A percentile compares a stretch with the other conserved stretches of the same genome.
phyloP scores from a whole-genome alignment of 2,329 filamentous ascomycete species.

The Aspergillus fischeri region DNA sequence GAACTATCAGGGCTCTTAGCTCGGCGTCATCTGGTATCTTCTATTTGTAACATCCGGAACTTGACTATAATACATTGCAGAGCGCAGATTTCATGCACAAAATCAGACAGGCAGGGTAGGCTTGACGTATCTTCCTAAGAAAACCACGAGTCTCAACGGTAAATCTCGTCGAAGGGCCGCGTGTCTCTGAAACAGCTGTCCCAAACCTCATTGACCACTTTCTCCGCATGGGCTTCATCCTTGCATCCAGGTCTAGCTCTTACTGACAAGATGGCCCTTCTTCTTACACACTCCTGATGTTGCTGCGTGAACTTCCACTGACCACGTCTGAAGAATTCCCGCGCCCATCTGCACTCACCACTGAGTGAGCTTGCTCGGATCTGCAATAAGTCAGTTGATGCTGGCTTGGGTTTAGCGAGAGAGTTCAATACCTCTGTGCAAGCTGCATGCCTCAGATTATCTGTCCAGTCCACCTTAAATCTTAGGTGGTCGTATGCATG shows the following conservation, averaged over 20 bases:
- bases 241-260: constrained; percentile 73
- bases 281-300: constrained; percentile 85
- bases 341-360: constrained; percentile 86
- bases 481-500: constrained; percentile 91
- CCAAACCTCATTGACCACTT: constrained; percentile 96
- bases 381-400: constrained; percentile 41
- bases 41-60: background rate
- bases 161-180: constrained; percentile 94
- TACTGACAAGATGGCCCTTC: constrained; percentile 75
- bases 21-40: constrained; percentile 2
- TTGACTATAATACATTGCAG: constrained; percentile 10
- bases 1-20: constrained; percentile 2
- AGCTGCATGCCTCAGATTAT: constrained; percentile 80
- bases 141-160: constrained; percentile 51
- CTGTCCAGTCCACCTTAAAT: constrained; percentile 82
- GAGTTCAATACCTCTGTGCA: constrained; percentile 71
- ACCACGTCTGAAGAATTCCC: constrained; percentile 77
- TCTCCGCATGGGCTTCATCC: constrained; percentile 78
- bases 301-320: constrained; percentile 90
- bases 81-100: background rate
- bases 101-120: background rate
- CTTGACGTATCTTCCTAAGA: background rate
- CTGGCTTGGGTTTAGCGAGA: background rate
- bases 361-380: constrained; percentile 90
- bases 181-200: constrained; percentile 95